Evolutionary conservation across 345 rosid species (phyloP), one percentile per base, ranked within the genome.

Genomic region (Citrus australasica): DNA sequence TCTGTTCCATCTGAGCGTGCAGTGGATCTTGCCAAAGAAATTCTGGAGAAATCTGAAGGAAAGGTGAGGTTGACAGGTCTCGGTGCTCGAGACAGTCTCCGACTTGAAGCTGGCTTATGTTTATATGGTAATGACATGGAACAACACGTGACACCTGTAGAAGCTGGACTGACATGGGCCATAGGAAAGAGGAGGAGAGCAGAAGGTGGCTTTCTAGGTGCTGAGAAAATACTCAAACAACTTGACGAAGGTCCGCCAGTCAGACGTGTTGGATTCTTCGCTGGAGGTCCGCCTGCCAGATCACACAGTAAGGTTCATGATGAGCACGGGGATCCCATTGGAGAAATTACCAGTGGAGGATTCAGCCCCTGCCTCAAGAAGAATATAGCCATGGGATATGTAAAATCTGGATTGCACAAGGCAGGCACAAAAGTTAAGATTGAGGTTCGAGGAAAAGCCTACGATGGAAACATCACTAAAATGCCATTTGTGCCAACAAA

Each of bases 141-240:
- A 81, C 98, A 93, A 60, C 98, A 97, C 83, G 86, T 71, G 68
- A 77, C 97, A 16, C 97, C 99, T 0, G 94, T 94, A 5, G 99
- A 97, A 81, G 98, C 99, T 14, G 99, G 98, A 3, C 89, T 97
- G 56, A 89, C 91, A 55, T 94, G 99, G 99, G 99, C 99, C 60
- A 92, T 94, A 74, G 99, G 99, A 72, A 97, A 97, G 85, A 89
- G 98, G 61, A 89, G 98, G 74, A 92, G 89, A 79, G 96, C 97
- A 4, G 98, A 97, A 82, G 99, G 98, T 5, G 98, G 98, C 42
- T 94, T 97, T 81, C 91, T 94, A 0, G 99, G 99, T 1, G 98
- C 98, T 0, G 94, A 90, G 46, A 89, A 89, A 32, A 94, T 97
- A 75, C 98, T 97, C 78, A 93, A 93, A 78, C 98, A 94, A 81